Evolutionary conservation across 192 early-diverging fungal genomes (phyloP).

Genomic region (Thamnidium elegans): DNA sequence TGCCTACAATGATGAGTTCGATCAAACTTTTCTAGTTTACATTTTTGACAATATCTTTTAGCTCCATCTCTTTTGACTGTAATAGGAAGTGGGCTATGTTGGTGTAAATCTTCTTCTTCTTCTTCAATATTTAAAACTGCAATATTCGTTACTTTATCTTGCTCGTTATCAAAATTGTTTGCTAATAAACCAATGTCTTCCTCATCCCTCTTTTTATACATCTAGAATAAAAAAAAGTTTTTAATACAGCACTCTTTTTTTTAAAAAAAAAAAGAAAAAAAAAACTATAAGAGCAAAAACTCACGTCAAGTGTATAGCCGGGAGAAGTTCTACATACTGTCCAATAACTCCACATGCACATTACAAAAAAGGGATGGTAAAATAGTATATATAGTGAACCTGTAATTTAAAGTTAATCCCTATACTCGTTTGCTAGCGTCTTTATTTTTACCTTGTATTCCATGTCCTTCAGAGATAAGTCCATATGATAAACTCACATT

Average conservation of each 20-base stretch:
- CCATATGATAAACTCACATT: conserved; percentile 7
- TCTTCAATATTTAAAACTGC: conserved; percentile 5
- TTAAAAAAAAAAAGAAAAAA: too few species aligned
- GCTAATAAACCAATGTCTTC: conserved; percentile 1
- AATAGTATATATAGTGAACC: conserved; percentile 21
- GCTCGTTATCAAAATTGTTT: not conserved
- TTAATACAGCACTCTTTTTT: not conserved
- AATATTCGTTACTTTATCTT: not conserved
- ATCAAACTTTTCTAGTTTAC: conserved; percentile 32
- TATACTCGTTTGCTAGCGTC: not conserved
- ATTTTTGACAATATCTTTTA: conserved; percentile 38
- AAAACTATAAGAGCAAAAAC: not conserved
- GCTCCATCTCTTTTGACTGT: conserved; percentile 34
- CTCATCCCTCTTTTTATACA: conserved; percentile 8
- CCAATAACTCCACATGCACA: conserved; percentile 23
- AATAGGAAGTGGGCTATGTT: not conserved
- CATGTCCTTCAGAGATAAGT: conserved; percentile 9
- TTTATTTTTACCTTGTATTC: conserved; percentile 18
- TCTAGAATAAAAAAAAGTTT: not conserved
- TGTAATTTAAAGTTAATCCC: not conserved
- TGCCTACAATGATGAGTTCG: conserved; percentile 37
- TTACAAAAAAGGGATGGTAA: conserved; percentile 20
- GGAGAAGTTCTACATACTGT: conserved; percentile 24
- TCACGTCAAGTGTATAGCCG: conserved; percentile 24
- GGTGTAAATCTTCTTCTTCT: too few species aligned